phyloP scores from a whole-genome alignment of 306 rosid genomes.

The Castanea crenata region DNA sequence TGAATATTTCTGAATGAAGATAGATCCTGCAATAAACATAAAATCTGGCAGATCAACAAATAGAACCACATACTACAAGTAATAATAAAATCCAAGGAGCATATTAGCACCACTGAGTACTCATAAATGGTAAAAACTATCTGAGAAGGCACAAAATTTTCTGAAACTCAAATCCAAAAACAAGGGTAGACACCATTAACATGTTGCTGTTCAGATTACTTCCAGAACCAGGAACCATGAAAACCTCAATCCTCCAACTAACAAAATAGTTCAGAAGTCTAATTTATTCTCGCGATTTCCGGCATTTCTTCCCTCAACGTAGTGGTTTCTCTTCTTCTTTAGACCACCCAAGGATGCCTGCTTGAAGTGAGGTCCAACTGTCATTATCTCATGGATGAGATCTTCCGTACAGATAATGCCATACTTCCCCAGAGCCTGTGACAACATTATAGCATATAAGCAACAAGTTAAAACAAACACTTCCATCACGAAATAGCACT shows the following conservation, averaged over 20 bases:
- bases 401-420: constrained; percentile 69
- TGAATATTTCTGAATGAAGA: too few species aligned
- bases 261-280: constrained; percentile 1
- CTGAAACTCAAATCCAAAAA: neutral
- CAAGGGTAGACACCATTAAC: neutral
- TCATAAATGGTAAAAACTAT: constrained; percentile 2
- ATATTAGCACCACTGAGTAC: too few species aligned
- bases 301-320: too few species aligned
- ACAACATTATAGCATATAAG: constrained; percentile 18
- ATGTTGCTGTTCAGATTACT: constrained; percentile 8
- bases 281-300: constrained; percentile 70
- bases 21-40: too few species aligned
- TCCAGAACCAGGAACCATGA: constrained; percentile 18
- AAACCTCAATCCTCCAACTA: constrained; percentile 2
- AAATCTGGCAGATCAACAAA: too few species aligned
- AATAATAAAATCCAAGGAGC: too few species aligned
- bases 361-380: constrained; percentile 56
- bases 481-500: neutral
- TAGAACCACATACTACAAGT: too few species aligned
- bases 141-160: too few species aligned
- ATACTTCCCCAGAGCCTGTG: constrained; percentile 64
- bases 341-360: too few species aligned
- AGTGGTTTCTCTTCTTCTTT: too few species aligned
- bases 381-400: constrained; percentile 80
- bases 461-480: neutral